These are phyloP conservation scores for Panaeolus cyanescens DNA, from an alignment of 768 basidiomycete genomes.

Conservation along the genomic window DNA sequence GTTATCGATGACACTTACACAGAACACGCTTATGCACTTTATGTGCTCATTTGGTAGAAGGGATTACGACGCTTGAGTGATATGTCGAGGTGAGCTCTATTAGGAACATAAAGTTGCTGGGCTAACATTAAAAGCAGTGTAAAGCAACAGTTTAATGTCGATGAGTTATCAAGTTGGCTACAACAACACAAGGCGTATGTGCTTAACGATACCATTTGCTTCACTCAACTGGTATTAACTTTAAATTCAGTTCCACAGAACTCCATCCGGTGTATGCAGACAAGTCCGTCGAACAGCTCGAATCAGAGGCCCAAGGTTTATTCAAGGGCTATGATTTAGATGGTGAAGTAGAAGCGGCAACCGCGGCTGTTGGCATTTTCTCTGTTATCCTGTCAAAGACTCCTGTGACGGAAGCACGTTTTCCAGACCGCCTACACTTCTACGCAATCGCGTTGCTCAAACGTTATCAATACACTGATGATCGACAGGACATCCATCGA, in stretches of 20 bases:
- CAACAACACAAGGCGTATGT: background rate
- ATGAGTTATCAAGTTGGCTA: background rate
- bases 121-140: no score
- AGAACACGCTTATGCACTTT: no score
- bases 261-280: background rate
- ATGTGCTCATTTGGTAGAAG: no score
- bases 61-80: background rate
- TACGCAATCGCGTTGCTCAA: background rate
- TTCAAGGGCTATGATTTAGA: background rate
- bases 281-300: background rate
- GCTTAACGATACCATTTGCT: no score
- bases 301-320: background rate
- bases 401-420: background rate
- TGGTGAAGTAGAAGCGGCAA: background rate
- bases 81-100: background rate
- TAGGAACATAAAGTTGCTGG: no score
- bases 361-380: background rate
- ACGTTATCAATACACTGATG: background rate
- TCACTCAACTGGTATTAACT: no score
- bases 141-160: background rate
- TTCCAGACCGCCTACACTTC: background rate
- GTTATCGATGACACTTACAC: no score
- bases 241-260: no score
- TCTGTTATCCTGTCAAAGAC: background rate
- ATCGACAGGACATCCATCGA: background rate